Conservation (phyloP, 805 yeast species). For the Barnettozyma sp. region DNA sequence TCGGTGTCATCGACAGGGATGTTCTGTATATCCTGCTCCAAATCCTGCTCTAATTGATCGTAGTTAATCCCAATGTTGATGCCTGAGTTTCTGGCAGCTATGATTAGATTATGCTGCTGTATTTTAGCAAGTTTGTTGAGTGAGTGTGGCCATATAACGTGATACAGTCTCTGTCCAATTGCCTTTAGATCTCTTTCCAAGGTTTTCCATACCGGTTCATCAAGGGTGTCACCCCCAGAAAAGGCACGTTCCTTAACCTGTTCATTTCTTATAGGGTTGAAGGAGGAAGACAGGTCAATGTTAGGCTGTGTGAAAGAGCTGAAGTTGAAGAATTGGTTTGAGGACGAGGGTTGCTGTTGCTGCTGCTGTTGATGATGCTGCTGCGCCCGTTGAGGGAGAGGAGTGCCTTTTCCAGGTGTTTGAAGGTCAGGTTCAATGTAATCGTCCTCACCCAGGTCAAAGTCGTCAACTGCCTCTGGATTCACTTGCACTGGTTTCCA, state of each 20-base stretch:
- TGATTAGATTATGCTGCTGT: constrained; percentile 25
- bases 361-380: constrained; percentile 4
- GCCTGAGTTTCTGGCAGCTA: constrained; percentile 26
- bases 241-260: constrained; percentile 25
- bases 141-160: constrained; percentile 37
- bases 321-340: constrained; percentile 24
- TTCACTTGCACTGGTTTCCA: constrained; percentile 26
- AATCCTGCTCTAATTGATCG: constrained; percentile 24
- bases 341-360: constrained; percentile 3
- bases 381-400: too few relatives aligned
- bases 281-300: constrained; percentile 26
- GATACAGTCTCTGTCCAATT: constrained; percentile 36
- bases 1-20: constrained; percentile 22
- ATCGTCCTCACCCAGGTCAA: constrained; percentile 25
- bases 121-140: constrained; percentile 25
- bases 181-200: constrained; percentile 40
- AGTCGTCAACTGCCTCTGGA: constrained; percentile 25
- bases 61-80: constrained; percentile 26
- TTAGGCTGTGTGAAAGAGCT: constrained; percentile 25
- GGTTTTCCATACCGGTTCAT: constrained; percentile 60
- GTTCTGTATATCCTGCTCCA: constrained; percentile 22
- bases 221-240: constrained; percentile 64
- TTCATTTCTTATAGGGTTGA: constrained; percentile 27
- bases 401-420: too few relatives aligned
- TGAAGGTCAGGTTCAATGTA: constrained; percentile 23